A percentile compares a stretch with the other conserved stretches of the same genome.
Evolutionary conservation across 1,284 basidiomycete genomes (phyloP).

Genomic region (Rhodotorula sp.): DNA sequence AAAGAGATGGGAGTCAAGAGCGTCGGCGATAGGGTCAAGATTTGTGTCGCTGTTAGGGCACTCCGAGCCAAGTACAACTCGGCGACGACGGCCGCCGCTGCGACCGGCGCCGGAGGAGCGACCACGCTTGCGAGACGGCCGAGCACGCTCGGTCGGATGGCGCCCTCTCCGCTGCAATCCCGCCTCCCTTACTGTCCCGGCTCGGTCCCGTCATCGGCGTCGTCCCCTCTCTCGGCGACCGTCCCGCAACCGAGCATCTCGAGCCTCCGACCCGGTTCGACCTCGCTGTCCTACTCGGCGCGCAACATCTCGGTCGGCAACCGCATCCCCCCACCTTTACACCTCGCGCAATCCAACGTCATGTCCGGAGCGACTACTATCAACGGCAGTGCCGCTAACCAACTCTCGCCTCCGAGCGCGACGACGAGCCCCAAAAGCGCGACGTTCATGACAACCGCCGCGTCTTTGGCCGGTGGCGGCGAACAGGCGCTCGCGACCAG

Average conservation of each 20-base stretch:
- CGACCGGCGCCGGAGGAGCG: neutral
- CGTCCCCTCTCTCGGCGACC: neutral
- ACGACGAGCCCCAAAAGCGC: constrained; percentile 12
- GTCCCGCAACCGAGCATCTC: constrained; percentile 1
- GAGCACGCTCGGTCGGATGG: constrained; percentile 6
- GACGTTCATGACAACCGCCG: neutral
- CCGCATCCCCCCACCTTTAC: constrained; percentile 44
- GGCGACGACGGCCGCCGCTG: neutral
- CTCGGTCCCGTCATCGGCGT: neutral
- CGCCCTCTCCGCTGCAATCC: neutral
- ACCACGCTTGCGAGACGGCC: neutral
- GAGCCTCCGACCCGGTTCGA: constrained; percentile 3
- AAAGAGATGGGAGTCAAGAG: constrained; percentile 84
- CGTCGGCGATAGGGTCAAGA: constrained; percentile 81
- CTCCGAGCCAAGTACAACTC: constrained; percentile 54
- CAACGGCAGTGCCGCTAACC: neutral
- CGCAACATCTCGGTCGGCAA: constrained; percentile 18
- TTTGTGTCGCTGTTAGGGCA: constrained; percentile 75
- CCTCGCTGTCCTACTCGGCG: constrained; percentile 23
- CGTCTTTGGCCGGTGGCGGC: neutral
- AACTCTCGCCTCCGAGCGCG: constrained; percentile 2
- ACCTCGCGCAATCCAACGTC: constrained; percentile 39
- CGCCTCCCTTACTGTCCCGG: constrained; percentile 8
- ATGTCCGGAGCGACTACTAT: neutral
- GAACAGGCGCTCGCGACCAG: neutral